These are phyloP conservation scores for Groenewaldozyma sp. DNA, from an alignment of 1,139 yeast species.

Conservation along the genomic window DNA sequence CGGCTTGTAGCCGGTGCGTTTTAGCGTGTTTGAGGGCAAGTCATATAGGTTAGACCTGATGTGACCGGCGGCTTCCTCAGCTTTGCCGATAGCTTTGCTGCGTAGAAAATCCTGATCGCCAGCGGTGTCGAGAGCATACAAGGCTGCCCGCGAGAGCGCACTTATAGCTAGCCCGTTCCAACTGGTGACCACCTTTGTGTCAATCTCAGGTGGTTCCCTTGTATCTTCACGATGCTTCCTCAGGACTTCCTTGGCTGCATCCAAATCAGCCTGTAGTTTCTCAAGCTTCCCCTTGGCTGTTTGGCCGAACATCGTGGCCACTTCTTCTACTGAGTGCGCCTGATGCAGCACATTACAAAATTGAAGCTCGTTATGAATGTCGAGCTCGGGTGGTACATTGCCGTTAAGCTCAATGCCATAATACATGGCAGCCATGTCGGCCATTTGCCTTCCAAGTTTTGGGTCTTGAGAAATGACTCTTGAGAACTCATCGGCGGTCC, in stretches of 20 bases:
- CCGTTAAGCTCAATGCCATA: constrained; percentile 32
- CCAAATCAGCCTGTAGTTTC: constrained; percentile 19
- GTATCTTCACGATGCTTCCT: constrained; percentile 21
- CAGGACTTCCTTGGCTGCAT: constrained; percentile 18
- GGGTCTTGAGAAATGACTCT: constrained; percentile 20
- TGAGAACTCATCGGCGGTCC: constrained; percentile 30
- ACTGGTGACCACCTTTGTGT: constrained; percentile 27
- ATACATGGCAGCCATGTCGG: constrained; percentile 31
- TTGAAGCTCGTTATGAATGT: constrained; percentile 25
- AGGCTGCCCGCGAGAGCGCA: constrained; percentile 28
- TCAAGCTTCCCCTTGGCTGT: constrained; percentile 6
- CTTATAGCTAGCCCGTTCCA: constrained; percentile 33
- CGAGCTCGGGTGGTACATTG: constrained; percentile 29
- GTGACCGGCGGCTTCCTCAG: constrained; percentile 20
- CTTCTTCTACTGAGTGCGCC: constrained; percentile 16
- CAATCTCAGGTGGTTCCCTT: constrained; percentile 26
- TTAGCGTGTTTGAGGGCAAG: constrained; percentile 13
- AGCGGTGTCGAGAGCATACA: constrained; percentile 13
- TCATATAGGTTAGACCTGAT: constrained; percentile 20
- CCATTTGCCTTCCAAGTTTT: constrained; percentile 17
- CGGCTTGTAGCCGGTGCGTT: constrained; percentile 17
- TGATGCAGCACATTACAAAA: constrained; percentile 27
- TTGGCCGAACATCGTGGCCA: constrained; percentile 29
- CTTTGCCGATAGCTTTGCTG: background rate
- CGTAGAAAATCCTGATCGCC: constrained; percentile 23